Percentiles rank a stretch among this genome's conserved stretches.
Conservation (phyloP, 1,284 basidiomycete species). For the Ceraceosorus guamensis region DNA sequence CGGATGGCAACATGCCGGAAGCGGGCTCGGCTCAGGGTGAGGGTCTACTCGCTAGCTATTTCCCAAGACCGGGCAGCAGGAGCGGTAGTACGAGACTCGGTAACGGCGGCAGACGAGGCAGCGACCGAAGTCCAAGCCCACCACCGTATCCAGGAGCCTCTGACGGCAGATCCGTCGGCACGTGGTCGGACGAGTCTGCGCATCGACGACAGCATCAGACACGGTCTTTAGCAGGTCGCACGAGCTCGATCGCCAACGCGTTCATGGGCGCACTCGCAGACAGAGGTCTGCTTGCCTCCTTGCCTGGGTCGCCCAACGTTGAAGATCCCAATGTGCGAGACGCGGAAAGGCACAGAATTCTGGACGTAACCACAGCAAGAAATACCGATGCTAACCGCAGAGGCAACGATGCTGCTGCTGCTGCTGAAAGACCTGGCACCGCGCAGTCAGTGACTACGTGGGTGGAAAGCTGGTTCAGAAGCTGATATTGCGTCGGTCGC, state of each 20-base stretch:
- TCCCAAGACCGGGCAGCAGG: neutral
- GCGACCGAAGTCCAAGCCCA: conserved; percentile 5
- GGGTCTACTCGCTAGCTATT: neutral
- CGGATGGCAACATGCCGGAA: conserved; percentile 15
- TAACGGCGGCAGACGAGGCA: neutral
- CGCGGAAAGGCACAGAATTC: neutral
- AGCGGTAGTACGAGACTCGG: neutral
- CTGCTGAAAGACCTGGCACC: no score
- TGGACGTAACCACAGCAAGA: neutral
- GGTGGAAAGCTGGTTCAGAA: no score
- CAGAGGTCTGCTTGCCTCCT: conserved; percentile 24
- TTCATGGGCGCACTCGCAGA: conserved; percentile 36
- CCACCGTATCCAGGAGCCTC: neutral
- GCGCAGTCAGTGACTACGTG: no score
- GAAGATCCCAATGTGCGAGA: neutral
- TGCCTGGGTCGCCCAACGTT: conserved; percentile 2
- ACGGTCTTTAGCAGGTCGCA: conserved; percentile 23
- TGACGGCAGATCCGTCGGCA: neutral
- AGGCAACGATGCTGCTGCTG: no score
- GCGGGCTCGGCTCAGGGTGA: conserved; percentile 2
- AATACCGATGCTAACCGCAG: neutral
- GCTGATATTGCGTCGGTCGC: no score
- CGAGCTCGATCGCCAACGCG: conserved; percentile 29
- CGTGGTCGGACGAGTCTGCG: no score
- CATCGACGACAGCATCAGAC: no score